Evolutionary conservation across 2,329 filamentous ascomycete species (phyloP), one percentile per base, ranked within the genome.

Genomic region (Lecanicillium sp.): DNA sequence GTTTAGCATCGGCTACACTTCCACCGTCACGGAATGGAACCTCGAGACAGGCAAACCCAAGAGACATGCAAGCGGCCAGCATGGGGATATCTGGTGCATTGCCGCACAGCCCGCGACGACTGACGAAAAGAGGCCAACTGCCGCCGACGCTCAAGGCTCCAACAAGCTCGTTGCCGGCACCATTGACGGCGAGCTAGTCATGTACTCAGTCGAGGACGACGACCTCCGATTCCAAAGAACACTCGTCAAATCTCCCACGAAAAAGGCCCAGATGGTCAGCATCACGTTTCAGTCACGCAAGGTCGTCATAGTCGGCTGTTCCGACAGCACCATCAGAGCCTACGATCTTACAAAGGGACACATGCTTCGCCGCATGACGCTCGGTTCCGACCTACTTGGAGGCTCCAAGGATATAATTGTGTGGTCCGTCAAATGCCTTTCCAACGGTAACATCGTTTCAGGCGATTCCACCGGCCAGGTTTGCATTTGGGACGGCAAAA

Each of bases 51-150:
- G 85, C 12, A 71, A 77, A 40, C 85, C 88, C 9, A 75, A 83
- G 62, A 78, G 83, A 43, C 84, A 94, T 59, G 87, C 86, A 14
- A 88, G 85, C 52, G 92, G 90, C 33, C 94, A 94, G 60, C 87
- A 94, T 60, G 89, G 88, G 48, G 89, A 95, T 54, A 90, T 96
- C 45, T 98, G 92, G 92, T 96, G 90, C 63, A 75, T 98, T 52
- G 86, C 85, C 42, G 85, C 83, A 12, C 90, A 95, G 62, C 92
- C 90, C 3, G 67, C 70, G 47, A 62, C 67, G 4, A 9, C 30
- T 20, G 35, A 42, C 43, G 57, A 20, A 54, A 54, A 18, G 51
- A 55, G 34, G 11, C 9, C 45, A 3, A 46, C 48, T 19, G 42
- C 41, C 14, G 31, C 40, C n/a, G 53, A 53, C 36, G 49, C 66